Base-by-base conservation (phyloP, 345 rosid species). In the Trapa bicornis region DNA sequence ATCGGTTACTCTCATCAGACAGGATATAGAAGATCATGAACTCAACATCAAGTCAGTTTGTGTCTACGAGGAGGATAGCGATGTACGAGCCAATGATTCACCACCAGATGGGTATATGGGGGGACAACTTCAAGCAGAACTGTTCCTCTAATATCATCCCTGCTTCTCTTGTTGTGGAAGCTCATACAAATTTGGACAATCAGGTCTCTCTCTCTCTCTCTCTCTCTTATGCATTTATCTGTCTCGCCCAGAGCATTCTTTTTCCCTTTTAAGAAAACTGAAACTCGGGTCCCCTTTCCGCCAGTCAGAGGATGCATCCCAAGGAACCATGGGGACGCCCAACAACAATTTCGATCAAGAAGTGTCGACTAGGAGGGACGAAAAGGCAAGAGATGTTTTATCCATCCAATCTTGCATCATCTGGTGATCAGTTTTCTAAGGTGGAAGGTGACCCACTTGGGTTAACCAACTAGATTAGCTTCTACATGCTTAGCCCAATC, bases 271-370 rank as follows among this genome's bases (percentile, higher is more conserved):
- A 5, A 65, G 52, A 33, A 42, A 65, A n/a, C 67, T 65, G 9
- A 65, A 41, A 36, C 43, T 16, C 38, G 63, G 66, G n/a, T 2
- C 42, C 17, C 50, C 50, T 61, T 65, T 61, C 79, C 37, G 81
- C 65, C 63, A 94, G 99, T 94, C 95, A 0, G 97, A 88, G 77
- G 92, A 91, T 69, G 84, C 87, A 80, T 94, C 91, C 32, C 89
- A 78, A 2, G 96, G 83, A 43, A 75, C 86, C 37, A 75, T 75
- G 38, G 90, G 78, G 68, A 77, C 81, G 70, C 74, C 90, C 52
- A 73, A 64, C 86, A 83, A 80, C 86, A 84, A 80, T 76, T 86
- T 82, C 69, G 96, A 91, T 37, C 97, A 87, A 80, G 97, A 87
- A 72, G 91, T 87, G 71, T 81, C 79, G 5, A 58, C 63, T 41